Percentiles rank a stretch among this genome's conserved stretches.
These are phyloP conservation scores for Clavulina sp. DNA, from an alignment of 768 basidiomycete species.

Conservation along the genomic window DNA sequence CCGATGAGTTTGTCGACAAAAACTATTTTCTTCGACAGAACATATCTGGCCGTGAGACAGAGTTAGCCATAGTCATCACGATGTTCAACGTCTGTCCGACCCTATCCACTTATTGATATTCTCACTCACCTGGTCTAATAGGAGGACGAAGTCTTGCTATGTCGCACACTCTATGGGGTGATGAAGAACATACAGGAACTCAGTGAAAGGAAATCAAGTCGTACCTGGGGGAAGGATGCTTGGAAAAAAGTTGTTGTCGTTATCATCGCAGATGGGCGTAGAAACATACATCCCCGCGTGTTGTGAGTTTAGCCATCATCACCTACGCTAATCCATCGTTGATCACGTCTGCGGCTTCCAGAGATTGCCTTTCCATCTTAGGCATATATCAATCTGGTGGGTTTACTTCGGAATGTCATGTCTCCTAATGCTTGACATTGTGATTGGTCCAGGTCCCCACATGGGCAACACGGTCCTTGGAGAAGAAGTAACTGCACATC, in stretches of 20 bases:
- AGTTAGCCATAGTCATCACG: conserved; percentile 85
- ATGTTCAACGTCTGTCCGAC: conserved; percentile 73
- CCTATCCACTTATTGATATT: conserved; percentile 4
- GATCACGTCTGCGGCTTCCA: not conserved
- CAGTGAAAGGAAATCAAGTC: conserved; percentile 14
- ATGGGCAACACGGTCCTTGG: conserved; percentile 6
- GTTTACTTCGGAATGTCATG: not conserved
- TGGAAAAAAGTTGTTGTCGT: conserved; percentile 14
- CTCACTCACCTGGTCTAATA: conserved; percentile 6
- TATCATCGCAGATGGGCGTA: conserved; percentile 16
- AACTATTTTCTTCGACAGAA: conserved; percentile 79
- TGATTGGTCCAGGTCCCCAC: conserved; percentile 2
- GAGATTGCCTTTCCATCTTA: conserved; percentile 7
- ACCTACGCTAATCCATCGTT: not conserved
- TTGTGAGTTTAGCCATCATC: not conserved
- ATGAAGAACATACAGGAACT: conserved; percentile 18
- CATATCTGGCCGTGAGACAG: conserved; percentile 60
- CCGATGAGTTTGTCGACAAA: conserved; percentile 73
- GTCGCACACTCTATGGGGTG: conserved; percentile 15
- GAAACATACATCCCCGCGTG: conserved; percentile 13
- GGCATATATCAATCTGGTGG: conserved; percentile 2
- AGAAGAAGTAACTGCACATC: conserved; percentile 8
- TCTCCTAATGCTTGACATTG: not conserved
- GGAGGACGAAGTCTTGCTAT: conserved; percentile 8
- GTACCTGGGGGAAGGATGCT: conserved; percentile 9